phyloP scores from a whole-genome alignment of 495 filamentous ascomycete genomes.

The Hyaloscypha finlandica region DNA sequence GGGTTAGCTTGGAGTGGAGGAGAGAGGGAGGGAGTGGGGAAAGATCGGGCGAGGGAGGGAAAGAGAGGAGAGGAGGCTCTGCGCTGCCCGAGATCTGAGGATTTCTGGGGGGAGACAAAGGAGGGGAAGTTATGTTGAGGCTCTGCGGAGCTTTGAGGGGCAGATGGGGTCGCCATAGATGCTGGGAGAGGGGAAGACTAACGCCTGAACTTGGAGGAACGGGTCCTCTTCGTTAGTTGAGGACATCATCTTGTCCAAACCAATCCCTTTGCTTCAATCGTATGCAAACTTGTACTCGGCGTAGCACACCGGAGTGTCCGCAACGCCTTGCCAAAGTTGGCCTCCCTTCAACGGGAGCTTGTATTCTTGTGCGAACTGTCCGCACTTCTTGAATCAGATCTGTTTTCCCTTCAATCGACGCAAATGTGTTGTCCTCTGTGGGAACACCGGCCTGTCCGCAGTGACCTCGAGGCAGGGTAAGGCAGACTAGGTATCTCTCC shows the following conservation, averaged over 20 bases:
- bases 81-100: no score
- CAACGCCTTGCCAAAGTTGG: no score
- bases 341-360: neutral
- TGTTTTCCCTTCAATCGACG: no score
- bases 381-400: no score
- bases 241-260: slow-evolving; percentile 62
- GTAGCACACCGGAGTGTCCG: no score
- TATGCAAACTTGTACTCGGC: neutral
- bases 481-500: neutral
- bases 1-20: slow-evolving; percentile 9
- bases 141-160: neutral
- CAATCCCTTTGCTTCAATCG: neutral
- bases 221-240: slow-evolving; percentile 78
- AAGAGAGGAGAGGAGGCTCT: neutral
- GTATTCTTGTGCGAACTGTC: neutral
- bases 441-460: neutral
- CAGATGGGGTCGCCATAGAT: neutral
- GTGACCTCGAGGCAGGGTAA: neutral
- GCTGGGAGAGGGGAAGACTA: slow-evolving; percentile 32
- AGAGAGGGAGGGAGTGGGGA: neutral
- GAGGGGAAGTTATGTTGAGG: neutral
- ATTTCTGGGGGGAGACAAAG: neutral
- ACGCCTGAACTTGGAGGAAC: slow-evolving; percentile 93
- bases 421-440: no score
- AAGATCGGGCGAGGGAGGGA: neutral